phyloP scores from a whole-genome alignment of 176 grass and related monocot genomes.

The Oryza meridionalis region DNA sequence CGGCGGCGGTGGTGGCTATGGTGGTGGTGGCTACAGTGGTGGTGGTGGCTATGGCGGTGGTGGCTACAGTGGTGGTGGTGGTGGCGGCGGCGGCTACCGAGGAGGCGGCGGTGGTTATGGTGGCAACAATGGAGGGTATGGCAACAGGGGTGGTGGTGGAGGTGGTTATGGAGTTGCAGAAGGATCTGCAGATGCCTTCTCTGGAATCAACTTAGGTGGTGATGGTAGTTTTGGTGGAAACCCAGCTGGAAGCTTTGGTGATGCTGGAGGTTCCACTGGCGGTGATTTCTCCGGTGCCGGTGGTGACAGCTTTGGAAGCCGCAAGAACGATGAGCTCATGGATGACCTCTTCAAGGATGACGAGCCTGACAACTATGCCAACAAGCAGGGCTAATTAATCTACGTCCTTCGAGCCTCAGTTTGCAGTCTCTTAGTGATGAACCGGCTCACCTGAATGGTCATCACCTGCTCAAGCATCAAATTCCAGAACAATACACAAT shows the following conservation, averaged over 20 bases:
- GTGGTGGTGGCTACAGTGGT: neutral
- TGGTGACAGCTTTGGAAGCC: neutral
- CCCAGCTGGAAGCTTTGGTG: neutral
- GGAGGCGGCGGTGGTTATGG: neutral
- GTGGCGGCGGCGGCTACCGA: neutral
- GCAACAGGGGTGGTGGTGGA: slow-evolving; percentile 15
- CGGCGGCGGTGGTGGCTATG: neutral
- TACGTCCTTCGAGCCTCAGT: too few species aligned
- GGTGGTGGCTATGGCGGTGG: neutral
- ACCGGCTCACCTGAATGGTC: neutral
- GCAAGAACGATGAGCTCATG: slow-evolving; percentile 44
- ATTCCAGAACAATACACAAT: slow-evolving; percentile 4
- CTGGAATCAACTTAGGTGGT: slow-evolving; percentile 19
- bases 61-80: neutral
- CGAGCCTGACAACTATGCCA: slow-evolving; percentile 29
- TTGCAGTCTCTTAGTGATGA: neutral
- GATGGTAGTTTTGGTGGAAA: slow-evolving; percentile 29
- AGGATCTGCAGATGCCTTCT: slow-evolving; percentile 5
- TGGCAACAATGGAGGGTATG: neutral
- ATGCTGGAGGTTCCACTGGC: neutral
- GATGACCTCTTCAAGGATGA: slow-evolving; percentile 31
- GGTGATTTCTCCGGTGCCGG: slow-evolving; percentile 28
- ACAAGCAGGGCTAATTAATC: slow-evolving; percentile 47
- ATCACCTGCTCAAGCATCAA: neutral
- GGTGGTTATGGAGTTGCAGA: slow-evolving; percentile 12